A percentile compares a stretch with the other conserved stretches of the same genome.
These are phyloP conservation scores for Hypoxylon sp. DNA, from an alignment of 2,329 filamentous ascomycete genomes.

Conservation along the genomic window DNA sequence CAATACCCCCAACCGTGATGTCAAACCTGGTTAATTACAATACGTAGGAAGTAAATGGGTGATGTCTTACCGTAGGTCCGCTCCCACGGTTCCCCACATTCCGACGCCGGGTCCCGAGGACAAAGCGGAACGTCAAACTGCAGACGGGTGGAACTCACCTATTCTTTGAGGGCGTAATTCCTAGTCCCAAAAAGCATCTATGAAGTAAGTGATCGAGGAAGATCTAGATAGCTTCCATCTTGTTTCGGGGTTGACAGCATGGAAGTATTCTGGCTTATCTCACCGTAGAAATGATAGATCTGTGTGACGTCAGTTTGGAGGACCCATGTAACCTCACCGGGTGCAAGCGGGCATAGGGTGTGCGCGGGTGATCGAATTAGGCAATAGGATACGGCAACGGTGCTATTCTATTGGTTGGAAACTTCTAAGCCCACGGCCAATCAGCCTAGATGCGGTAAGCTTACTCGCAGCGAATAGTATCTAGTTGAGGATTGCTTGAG, in stretches of 20 bases:
- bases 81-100: neutral
- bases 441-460: neutral
- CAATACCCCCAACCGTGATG: neutral
- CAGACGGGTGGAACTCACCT: neutral
- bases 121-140: neutral
- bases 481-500: neutral
- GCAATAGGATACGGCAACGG: constrained; percentile 19
- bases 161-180: neutral
- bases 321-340: constrained; percentile 22
- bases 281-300: neutral
- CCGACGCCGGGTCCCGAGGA: neutral
- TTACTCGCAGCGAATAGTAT: neutral
- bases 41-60: neutral
- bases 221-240: neutral
- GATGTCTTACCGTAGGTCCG: neutral
- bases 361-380: constrained; percentile 29
- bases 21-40: neutral
- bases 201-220: constrained; percentile 11
- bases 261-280: neutral
- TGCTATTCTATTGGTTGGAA: constrained; percentile 29
- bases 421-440: neutral
- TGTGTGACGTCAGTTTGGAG: constrained; percentile 31
- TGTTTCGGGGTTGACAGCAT: neutral
- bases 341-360: constrained; percentile 20
- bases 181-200: neutral